Base-by-base conservation (phyloP, 192 early-diverging fungal genomes). In the Jimgerdemannia flammicorona region DNA sequence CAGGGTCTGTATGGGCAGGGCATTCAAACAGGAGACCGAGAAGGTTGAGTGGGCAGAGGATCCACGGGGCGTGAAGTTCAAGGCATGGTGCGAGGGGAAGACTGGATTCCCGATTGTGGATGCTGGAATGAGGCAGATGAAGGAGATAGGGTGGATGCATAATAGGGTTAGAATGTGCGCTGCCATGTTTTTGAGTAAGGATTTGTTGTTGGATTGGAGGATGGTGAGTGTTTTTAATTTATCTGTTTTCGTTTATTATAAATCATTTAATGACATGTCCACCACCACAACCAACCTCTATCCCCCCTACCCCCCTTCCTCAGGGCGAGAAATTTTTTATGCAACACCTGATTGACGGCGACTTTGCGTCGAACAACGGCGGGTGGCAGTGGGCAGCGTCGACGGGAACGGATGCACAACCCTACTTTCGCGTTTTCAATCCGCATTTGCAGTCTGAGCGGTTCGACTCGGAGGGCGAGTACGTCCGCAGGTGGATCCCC, bases 251-350 rank as follows among this genome's bases (percentile, higher is more conserved):
- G 6, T 59, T 59, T 59, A 10, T 59, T 59, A 6, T 59, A 10
- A 10, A 6, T 14, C 49, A 6, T 59, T 59, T n/a, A n/a, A n/a
- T n/a, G n/a, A n/a, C n/a, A n/a, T n/a, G n/a, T n/a, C n/a, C n/a
- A n/a, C n/a, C 29, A 18, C 19, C 67, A 18, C 9, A 41, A 68
- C 9, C 19, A 0, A 41, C 19, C 18, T 9, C 29, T 8, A 68
- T 20, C 2, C 19, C 4, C 67, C n/a, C 67, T 8, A 68, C 67
- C 19, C 20, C 17, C 7, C 67, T 41, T 68, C 18, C 81, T 3
- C n/a, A 76, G n/a, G 92, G 92, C n/a, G 92, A 93, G 75, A 76
- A 82, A 44, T 89, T 82, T 69, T 92, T 93, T 71, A 88, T 89
- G 83, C 72, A 79, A 43, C 65, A 88, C 70, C 76, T 91, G 64